Evolutionary conservation across 2,329 filamentous ascomycete genomes (phyloP).

Genomic region (Polytolypa hystricis): DNA sequence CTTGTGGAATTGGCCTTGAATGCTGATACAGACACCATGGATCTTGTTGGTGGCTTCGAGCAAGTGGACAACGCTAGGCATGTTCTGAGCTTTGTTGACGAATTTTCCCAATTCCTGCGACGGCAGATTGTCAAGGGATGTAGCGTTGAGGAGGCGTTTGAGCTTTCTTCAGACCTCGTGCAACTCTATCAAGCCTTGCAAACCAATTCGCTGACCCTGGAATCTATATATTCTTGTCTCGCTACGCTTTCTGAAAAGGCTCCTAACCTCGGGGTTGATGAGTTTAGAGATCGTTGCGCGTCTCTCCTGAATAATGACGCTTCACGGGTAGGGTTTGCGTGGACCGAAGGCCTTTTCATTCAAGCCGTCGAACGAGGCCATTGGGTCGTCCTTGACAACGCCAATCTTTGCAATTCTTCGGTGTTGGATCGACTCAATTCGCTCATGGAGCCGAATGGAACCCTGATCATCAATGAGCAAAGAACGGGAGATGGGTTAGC

Average conservation of each 20-base stretch:
- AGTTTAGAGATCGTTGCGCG: constrained; percentile 39
- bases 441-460: constrained; percentile 78
- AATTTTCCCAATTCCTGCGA: constrained; percentile 45
- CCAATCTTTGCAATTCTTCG: constrained; percentile 89
- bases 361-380: constrained; percentile 74
- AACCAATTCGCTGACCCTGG: constrained; percentile 18
- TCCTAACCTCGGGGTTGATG: constrained; percentile 36
- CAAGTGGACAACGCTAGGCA: constrained; percentile 75
- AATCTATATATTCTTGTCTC: constrained; percentile 22
- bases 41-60: constrained; percentile 92
- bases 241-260: constrained; percentile 31
- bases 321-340: constrained; percentile 77
- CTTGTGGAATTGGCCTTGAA: constrained; percentile 82
- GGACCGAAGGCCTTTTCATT: constrained; percentile 87
- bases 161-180: constrained; percentile 18
- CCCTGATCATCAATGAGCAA: constrained; percentile 86
- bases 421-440: constrained; percentile 93
- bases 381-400: constrained; percentile 94
- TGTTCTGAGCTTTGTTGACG: constrained; percentile 49
- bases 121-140: constrained; percentile 23
- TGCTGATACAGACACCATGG: constrained; percentile 91
- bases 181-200: constrained; percentile 24
- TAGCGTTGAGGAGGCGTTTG: constrained; percentile 15
- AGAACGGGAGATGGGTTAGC: constrained; percentile 71
- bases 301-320: constrained; percentile 45